These are phyloP conservation scores for Eimeria praecox DNA, from an alignment of 169 alveolate genomes.

Conservation along the genomic window DNA sequence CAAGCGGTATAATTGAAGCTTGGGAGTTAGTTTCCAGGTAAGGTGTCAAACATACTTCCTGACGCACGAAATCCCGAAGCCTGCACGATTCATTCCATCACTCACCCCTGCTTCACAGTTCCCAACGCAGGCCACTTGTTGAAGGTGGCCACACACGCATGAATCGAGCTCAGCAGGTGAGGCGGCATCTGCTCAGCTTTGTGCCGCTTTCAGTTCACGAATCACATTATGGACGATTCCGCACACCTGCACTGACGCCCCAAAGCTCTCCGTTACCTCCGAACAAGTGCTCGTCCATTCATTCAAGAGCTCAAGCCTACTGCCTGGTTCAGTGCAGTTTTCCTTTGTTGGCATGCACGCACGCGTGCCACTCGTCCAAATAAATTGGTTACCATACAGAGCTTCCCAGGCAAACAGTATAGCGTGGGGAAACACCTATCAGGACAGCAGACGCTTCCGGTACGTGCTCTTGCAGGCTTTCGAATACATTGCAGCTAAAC, in stretches of 20 bases:
- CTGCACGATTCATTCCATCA: not conserved
- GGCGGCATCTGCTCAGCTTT: not conserved
- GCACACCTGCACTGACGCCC: too few relatives aligned
- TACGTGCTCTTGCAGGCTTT: too few relatives aligned
- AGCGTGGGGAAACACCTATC: too few relatives aligned
- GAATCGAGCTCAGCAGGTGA: not conserved
- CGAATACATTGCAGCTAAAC: too few relatives aligned
- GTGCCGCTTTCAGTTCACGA: too few relatives aligned
- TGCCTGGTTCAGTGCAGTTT: not conserved
- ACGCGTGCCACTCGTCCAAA: not conserved
- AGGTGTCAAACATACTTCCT: not conserved
- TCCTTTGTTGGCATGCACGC: not conserved
- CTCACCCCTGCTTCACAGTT: not conserved
- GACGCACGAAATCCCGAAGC: not conserved
- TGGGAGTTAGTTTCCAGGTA: not conserved
- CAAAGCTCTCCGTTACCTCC: not conserved
- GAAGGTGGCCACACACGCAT: not conserved
- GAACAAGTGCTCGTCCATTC: not conserved
- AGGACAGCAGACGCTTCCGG: too few relatives aligned
- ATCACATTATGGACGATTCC: too few relatives aligned
- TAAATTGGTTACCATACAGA: not conserved
- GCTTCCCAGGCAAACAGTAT: not conserved
- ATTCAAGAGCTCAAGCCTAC: not conserved
- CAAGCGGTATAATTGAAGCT: too few relatives aligned
- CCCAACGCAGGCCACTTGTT: not conserved